A percentile compares a stretch with the other conserved stretches of the same genome.
phyloP scores from a whole-genome alignment of 139 green algal genomes.

The Auxenochlorella protothecoides region DNA sequence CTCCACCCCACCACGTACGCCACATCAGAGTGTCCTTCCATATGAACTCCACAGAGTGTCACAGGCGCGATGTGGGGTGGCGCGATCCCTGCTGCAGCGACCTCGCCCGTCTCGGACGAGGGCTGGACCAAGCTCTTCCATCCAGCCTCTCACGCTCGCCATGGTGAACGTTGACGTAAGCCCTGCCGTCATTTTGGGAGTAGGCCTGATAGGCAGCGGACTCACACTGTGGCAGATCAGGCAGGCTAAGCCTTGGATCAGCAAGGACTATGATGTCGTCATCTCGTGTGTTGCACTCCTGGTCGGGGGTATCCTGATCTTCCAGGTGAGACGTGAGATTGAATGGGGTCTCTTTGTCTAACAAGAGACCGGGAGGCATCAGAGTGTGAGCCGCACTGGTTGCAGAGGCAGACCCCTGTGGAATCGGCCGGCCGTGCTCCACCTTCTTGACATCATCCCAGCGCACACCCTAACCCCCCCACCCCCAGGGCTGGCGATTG shows the following conservation, averaged over 20 bases:
- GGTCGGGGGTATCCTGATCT: constrained; percentile 61
- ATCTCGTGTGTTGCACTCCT: constrained; percentile 50
- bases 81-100: neutral
- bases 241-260: constrained; percentile 33
- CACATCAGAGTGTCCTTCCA: neutral
- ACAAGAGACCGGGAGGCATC: neutral
- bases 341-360: too few relatives aligned
- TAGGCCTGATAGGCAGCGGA: constrained; percentile 40
- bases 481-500: constrained; percentile 48
- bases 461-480: neutral
- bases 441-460: too few relatives aligned
- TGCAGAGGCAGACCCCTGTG: too few relatives aligned
- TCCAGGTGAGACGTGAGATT: constrained; percentile 31
- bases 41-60: neutral
- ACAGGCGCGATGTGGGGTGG: neutral
- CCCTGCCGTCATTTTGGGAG: constrained; percentile 47
- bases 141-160: constrained; percentile 1
- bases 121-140: neutral
- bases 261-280: constrained; percentile 58
- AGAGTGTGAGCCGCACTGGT: neutral
- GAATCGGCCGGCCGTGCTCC: too few relatives aligned
- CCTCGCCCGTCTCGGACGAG: neutral
- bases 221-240: constrained; percentile 51
- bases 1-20: too few relatives aligned
- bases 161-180: constrained; percentile 66